Conservation (phyloP, 2,329 filamentous ascomycete genomes). For the Microsporum canis region DNA sequence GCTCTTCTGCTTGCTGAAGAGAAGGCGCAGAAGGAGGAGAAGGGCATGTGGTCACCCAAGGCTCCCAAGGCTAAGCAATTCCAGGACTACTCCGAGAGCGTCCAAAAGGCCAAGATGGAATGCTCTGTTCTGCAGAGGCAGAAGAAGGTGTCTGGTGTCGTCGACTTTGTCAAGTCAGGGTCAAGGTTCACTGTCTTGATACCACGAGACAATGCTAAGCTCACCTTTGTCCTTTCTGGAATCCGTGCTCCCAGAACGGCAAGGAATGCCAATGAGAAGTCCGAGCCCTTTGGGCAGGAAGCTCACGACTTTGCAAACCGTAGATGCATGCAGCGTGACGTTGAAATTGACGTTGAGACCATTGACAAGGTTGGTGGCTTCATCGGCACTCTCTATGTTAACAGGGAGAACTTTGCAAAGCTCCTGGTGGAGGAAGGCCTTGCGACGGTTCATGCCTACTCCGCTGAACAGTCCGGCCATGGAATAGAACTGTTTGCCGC, state of each 20-base stretch:
- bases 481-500: slow-evolving; percentile 76
- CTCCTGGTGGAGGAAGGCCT: slow-evolving; percentile 85
- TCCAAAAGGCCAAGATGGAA: slow-evolving; percentile 93
- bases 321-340: slow-evolving; percentile 84
- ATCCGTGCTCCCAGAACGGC: slow-evolving; percentile 84
- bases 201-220: slow-evolving; percentile 82
- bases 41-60: slow-evolving; percentile 93
- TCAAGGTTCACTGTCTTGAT: slow-evolving; percentile 87
- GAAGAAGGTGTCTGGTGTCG: slow-evolving; percentile 81
- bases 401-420: slow-evolving; percentile 92
- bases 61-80: slow-evolving; percentile 70
- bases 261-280: slow-evolving; percentile 64
- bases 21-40: slow-evolving; percentile 68
- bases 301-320: slow-evolving; percentile 83
- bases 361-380: slow-evolving; percentile 96
- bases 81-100: slow-evolving; percentile 78
- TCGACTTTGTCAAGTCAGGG: slow-evolving; percentile 96
- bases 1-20: slow-evolving; percentile 37
- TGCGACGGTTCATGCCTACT: slow-evolving; percentile 85
- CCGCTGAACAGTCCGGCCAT: slow-evolving; percentile 89
- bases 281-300: slow-evolving; percentile 91
- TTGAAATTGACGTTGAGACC: slow-evolving; percentile 88
- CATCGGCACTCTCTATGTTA: slow-evolving; percentile 87
- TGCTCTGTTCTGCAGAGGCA: slow-evolving; percentile 77
- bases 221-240: slow-evolving; percentile 87